A percentile compares a stretch with the other conserved stretches of the same genome.
Evolutionary conservation across 148 eudicot genomes (phyloP).

Genomic region (Silene uniflora): DNA sequence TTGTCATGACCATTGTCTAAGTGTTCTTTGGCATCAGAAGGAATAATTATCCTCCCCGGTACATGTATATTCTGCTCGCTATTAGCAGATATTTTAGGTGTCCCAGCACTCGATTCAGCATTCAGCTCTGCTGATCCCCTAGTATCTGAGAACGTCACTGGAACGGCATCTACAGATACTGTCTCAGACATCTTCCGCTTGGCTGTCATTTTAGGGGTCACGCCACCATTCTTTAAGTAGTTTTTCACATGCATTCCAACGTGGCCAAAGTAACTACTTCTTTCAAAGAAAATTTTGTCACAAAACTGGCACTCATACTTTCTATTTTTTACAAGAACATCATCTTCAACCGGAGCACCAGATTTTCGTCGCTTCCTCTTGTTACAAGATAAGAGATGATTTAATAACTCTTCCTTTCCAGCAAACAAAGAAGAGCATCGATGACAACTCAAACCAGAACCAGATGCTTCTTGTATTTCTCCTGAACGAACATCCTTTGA

Average conservation of each 20-base stretch:
- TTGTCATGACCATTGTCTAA: constrained; percentile 25
- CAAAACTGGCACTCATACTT: constrained; percentile 79
- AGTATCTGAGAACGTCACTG: constrained; percentile 25
- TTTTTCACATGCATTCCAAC: constrained; percentile 66
- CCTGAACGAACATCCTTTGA: constrained; percentile 27
- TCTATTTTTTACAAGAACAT: constrained; percentile 51
- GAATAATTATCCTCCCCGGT: constrained; percentile 15
- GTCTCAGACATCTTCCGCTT: constrained; percentile 30
- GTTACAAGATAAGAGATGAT: constrained; percentile 59
- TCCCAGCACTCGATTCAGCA: constrained; percentile 27
- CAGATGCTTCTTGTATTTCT: constrained; percentile 27
- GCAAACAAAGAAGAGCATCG: constrained; percentile 51
- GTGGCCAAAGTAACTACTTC: constrained; percentile 69
- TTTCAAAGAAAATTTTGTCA: constrained; percentile 57
- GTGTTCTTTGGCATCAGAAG: constrained; percentile 25
- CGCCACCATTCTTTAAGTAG: constrained; percentile 52
- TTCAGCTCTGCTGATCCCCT: constrained; percentile 29
- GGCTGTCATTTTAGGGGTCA: constrained; percentile 28
- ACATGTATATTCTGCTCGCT: constrained; percentile 22
- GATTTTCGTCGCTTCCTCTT: constrained; percentile 58
- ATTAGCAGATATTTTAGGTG: constrained; percentile 24
- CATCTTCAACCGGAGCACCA: constrained; percentile 56
- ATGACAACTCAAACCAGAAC: constrained; percentile 44
- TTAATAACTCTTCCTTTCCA: constrained; percentile 54
- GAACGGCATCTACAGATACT: constrained; percentile 25